These are phyloP conservation scores for Blastobotrys muscicola DNA, from an alignment of 805 yeast genomes.

Conservation along the genomic window DNA sequence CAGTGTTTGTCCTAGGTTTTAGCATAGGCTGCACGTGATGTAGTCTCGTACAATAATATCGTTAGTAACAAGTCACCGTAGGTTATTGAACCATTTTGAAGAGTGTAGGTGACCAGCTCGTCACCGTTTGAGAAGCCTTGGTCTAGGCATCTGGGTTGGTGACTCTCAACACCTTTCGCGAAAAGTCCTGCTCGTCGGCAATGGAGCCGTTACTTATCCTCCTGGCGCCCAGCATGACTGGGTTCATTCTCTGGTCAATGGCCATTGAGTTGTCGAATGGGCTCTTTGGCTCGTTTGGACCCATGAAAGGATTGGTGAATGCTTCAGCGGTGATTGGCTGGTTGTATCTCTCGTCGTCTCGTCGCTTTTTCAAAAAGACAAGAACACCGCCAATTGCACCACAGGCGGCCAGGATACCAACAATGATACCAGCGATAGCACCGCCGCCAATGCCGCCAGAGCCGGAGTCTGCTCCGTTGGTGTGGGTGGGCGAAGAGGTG, in stretches of 20 bases:
- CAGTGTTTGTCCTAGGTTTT: no score
- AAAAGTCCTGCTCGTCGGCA: conserved; percentile 77
- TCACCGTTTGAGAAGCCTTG: no score
- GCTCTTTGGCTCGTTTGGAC: conserved; percentile 11
- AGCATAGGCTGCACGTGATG: no score
- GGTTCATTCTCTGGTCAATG: conserved; percentile 60
- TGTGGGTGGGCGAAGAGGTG: conserved; percentile 11
- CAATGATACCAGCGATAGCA: conserved; percentile 54
- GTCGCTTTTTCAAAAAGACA: conserved; percentile 35
- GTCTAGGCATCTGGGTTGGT: conserved; percentile 75
- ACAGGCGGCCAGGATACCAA: conserved; percentile 42
- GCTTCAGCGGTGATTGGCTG: conserved; percentile 27
- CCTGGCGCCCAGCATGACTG: conserved; percentile 72
- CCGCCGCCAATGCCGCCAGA: conserved; percentile 31
- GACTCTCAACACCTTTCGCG: conserved; percentile 71
- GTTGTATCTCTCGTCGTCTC: conserved; percentile 31
- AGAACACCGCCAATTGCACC: conserved; percentile 33
- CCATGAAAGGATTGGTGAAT: conserved; percentile 24
- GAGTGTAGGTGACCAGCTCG: no score
- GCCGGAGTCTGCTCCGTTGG: conserved; percentile 8
- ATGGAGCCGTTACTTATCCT: conserved; percentile 77
- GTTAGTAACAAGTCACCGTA: no score
- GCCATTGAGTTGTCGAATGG: conserved; percentile 19
- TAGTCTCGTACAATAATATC: no score
- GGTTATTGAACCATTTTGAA: no score